These are phyloP conservation scores for Hemisphaericaspora subhashii DNA, from an alignment of 1,139 yeast genomes.

Conservation along the genomic window DNA sequence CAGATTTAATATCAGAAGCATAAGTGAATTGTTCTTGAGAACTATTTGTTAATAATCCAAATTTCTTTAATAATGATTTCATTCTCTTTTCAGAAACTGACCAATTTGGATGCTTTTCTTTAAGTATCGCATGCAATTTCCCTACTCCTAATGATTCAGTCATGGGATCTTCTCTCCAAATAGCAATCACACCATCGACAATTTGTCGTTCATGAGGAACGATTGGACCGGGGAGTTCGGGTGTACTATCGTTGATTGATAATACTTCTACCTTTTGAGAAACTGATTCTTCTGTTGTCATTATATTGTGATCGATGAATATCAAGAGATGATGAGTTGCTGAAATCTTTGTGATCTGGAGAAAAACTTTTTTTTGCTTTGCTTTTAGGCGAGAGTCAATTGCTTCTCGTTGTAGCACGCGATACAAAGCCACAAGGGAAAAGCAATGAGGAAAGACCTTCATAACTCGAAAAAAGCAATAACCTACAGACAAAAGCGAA, in stretches of 20 bases:
- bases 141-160: slow-evolving; percentile 58
- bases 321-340: neutral
- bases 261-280: slow-evolving; percentile 28
- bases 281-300: slow-evolving; percentile 9
- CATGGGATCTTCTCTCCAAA: slow-evolving; percentile 70
- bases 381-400: too few species aligned
- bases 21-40: slow-evolving; percentile 42
- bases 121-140: slow-evolving; percentile 54
- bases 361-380: neutral
- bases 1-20: slow-evolving; percentile 55
- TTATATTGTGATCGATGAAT: too few species aligned
- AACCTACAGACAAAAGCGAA: too few species aligned
- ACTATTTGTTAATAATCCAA: slow-evolving; percentile 45
- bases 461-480: too few species aligned
- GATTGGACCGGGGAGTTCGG: slow-evolving; percentile 28
- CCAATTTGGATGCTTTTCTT: slow-evolving; percentile 60
- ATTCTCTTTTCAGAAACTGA: slow-evolving; percentile 59
- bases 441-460: too few species aligned
- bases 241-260: slow-evolving; percentile 31
- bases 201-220: slow-evolving; percentile 67
- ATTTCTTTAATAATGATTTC: slow-evolving; percentile 51
- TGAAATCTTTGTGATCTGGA: neutral
- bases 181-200: slow-evolving; percentile 57
- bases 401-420: neutral
- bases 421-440: too few species aligned